Evolutionary conservation across 2,329 filamentous ascomycete genomes (phyloP).

Genomic region (Claviceps quebecensis): DNA sequence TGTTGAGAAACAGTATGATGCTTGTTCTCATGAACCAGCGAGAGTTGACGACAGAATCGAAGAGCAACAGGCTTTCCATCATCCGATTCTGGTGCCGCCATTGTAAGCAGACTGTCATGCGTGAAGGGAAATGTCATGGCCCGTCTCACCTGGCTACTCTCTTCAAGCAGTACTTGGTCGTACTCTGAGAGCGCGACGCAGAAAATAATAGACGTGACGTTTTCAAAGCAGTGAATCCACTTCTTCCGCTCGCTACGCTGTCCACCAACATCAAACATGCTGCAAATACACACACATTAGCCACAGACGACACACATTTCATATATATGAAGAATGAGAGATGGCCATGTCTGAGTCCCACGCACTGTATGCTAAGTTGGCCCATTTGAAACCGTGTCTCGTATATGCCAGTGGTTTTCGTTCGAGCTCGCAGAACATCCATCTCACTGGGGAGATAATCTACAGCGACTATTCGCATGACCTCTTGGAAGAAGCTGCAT

Average conservation of each 20-base stretch:
- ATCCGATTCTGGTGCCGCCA: slow-evolving; percentile 68
- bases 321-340: not conserved
- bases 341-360: slow-evolving; percentile 5
- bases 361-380: slow-evolving; percentile 95
- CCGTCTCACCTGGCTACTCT: slow-evolving; percentile 75
- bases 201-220: slow-evolving; percentile 98
- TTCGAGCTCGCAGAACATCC: slow-evolving; percentile 87
- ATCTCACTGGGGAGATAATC: slow-evolving; percentile 89
- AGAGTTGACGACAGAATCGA: slow-evolving; percentile 97
- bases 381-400: slow-evolving; percentile 98
- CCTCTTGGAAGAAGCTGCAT: slow-evolving; percentile 86
- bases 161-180: slow-evolving; percentile 90
- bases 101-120: not conserved
- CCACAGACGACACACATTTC: not conserved
- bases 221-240: slow-evolving; percentile 99
- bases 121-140: not conserved
- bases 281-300: slow-evolving; percentile 34
- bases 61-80: slow-evolving; percentile 95
- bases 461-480: slow-evolving; percentile 63
- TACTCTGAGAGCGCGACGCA: slow-evolving; percentile 97
- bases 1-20: slow-evolving; percentile 97
- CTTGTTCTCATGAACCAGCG: slow-evolving; percentile 98
- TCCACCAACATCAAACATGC: slow-evolving; percentile 98
- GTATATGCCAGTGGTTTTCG: slow-evolving; percentile 98
- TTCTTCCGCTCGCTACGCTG: slow-evolving; percentile 97